These are phyloP conservation scores for Suillus americanus DNA, from an alignment of 768 basidiomycete genomes.

Conservation along the genomic window DNA sequence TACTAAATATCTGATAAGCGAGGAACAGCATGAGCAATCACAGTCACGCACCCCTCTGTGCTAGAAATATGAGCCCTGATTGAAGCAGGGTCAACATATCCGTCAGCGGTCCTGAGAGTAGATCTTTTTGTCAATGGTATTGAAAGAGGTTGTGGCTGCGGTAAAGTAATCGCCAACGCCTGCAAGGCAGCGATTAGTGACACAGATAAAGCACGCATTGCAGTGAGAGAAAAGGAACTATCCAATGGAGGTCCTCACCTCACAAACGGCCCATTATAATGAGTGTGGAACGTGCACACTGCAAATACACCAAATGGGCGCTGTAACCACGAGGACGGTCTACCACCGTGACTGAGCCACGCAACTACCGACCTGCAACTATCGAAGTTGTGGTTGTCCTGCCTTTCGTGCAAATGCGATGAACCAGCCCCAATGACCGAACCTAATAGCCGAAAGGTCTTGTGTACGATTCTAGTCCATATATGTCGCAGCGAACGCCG, in stretches of 20 bases:
- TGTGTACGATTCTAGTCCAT: background rate
- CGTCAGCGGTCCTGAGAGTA: conserved; percentile 10
- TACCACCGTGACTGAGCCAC: background rate
- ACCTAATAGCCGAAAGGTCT: background rate
- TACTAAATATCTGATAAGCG: conserved; percentile 16
- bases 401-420: background rate
- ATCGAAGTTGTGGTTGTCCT: background rate
- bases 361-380: background rate
- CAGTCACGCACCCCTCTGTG: conserved; percentile 8
- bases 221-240: background rate
- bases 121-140: conserved; percentile 21
- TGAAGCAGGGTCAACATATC: conserved; percentile 17
- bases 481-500: background rate
- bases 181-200: conserved; percentile 12
- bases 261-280: background rate
- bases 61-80: conserved; percentile 16
- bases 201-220: conserved; percentile 15
- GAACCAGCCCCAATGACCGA: background rate
- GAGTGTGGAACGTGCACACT: background rate
- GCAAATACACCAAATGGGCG: background rate
- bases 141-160: conserved; percentile 11
- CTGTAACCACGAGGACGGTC: background rate
- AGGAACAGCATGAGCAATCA: background rate
- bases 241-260: background rate
- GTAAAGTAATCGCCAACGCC: conserved; percentile 18